Percentiles rank a stretch among this genome's conserved stretches.
Conservation (phyloP, 441 rosid genomes). For the Melastoma candidum region DNA sequence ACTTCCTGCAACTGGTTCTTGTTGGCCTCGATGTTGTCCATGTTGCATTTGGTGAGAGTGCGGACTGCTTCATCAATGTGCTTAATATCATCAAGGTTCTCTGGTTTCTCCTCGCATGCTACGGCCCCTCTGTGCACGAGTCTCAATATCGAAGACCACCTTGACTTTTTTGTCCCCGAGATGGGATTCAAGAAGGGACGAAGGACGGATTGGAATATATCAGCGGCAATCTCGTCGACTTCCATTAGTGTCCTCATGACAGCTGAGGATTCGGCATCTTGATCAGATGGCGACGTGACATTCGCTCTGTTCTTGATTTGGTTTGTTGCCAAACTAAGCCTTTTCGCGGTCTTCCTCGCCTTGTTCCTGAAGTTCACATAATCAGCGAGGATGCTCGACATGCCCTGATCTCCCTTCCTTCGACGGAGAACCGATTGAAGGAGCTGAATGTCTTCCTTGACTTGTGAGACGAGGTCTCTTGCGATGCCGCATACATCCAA, state of each 20-base stretch:
- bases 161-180: conserved; percentile 16
- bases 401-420: conserved; percentile 6
- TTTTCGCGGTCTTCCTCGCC: conserved; percentile 8
- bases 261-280: conserved; percentile 32
- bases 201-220: conserved; percentile 36
- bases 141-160: conserved; percentile 39
- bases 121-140: conserved; percentile 28
- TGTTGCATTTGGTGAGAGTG: conserved; percentile 17
- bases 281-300: conserved; percentile 7
- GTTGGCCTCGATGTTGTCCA: conserved; percentile 23
- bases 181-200: conserved; percentile 29
- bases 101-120: conserved; percentile 26
- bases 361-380: conserved; percentile 8
- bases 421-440: conserved; percentile 9
- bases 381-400: neutral
- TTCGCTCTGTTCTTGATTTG: conserved; percentile 1
- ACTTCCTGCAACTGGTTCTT: conserved; percentile 28
- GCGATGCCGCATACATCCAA: conserved; percentile 4
- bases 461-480: conserved; percentile 9
- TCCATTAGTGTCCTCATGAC: conserved; percentile 36
- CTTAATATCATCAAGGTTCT: conserved; percentile 17
- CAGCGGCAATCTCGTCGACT: conserved; percentile 21
- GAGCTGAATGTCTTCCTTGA: conserved; percentile 9
- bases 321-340: neutral
- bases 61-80: neutral